Evolutionary conservation across 345 rosid species (phyloP), one percentile per base, ranked within the genome.

Genomic region (Aegle marmelos): DNA sequence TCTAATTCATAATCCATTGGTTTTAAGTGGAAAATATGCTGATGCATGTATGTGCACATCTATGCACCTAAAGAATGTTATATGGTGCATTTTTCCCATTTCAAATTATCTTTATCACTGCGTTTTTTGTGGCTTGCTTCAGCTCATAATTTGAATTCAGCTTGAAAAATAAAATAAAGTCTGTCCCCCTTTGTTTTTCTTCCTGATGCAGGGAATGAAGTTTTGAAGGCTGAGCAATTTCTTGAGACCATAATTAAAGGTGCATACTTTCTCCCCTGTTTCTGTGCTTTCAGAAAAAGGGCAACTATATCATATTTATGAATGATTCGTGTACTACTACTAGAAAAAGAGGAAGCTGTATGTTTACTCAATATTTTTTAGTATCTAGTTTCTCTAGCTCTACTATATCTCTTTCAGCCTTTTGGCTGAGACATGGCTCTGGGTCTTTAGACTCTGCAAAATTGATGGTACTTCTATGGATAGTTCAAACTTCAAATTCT

Each of bases 181-280:
- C 57, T 53, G 22, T 19, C 22, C 48, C 25, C 10, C 21, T 56
- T 74, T n/a, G n/a, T n/a, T 54, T 48, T 57, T 69, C 25, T 73
- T 77, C 72, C 45, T 63, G 76, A 75, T 78, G 81, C 90, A 94
- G 98, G 92, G 72, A 81, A 90, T 48, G 91, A 92, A 83, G 82
- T 89, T 68, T 83, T 94, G 82, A 92, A 90, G 83, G 87, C 88
- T 3, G 97, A 90, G 88, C 82, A 82, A 74, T 89, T 92, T 81
- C 93, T 94, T 28, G 97, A 94, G 87, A 79, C 87, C 19, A 54
- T 91, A 72, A 94, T 94, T 74, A 89, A 90, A 91, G 94, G 97
- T 94, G 60, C 48, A n/a, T 50, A 5, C 65, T 25, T 11, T 70
- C 62, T 76, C 34, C 76, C 39, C 16, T 8, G 33, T 61, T 13